Percentiles rank a stretch among this genome's conserved stretches.
These are phyloP conservation scores for Sphagnum fallax DNA, from an alignment of 228 moss, liverwort and hornwort genomes.

Conservation along the genomic window DNA sequence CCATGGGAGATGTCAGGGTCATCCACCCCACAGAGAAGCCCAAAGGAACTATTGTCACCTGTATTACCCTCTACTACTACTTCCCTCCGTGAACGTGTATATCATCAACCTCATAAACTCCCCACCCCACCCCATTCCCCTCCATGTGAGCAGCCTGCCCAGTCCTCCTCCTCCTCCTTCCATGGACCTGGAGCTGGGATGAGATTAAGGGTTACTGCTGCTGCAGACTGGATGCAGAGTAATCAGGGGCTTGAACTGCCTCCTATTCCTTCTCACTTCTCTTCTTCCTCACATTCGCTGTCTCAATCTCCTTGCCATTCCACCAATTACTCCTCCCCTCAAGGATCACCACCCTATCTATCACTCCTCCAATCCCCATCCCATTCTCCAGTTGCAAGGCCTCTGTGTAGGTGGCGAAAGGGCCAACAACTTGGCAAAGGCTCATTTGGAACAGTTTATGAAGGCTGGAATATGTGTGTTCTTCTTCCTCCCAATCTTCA, in stretches of 20 bases:
- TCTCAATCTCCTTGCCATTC: neutral
- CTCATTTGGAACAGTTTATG: conserved; percentile 78
- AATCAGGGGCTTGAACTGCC: neutral
- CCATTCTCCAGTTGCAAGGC: conserved; percentile 19
- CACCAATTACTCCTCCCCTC: neutral
- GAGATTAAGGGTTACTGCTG: neutral
- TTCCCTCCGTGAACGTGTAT: conserved; percentile 1
- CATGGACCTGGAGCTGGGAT: neutral
- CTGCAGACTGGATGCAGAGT: neutral
- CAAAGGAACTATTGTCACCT: conserved; percentile 6
- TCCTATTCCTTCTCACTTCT: neutral
- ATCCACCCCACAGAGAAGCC: conserved; percentile 30
- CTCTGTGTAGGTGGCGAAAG: conserved; percentile 57
- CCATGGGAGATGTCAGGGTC: conserved; percentile 10
- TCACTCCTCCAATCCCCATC: conserved; percentile 20
- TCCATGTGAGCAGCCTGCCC: neutral
- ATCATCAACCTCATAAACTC: neutral
- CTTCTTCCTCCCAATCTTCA: neutral
- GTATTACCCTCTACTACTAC: conserved; percentile 17
- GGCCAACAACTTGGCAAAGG: conserved; percentile 69
- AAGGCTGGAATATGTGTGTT: conserved; percentile 86
- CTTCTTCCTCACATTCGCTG: neutral
- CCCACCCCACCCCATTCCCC: neutral
- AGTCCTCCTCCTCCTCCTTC: neutral
- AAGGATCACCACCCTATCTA: conserved; percentile 26